phyloP scores from a whole-genome alignment of 306 rosid species.

The Bauhinia variegata region DNA sequence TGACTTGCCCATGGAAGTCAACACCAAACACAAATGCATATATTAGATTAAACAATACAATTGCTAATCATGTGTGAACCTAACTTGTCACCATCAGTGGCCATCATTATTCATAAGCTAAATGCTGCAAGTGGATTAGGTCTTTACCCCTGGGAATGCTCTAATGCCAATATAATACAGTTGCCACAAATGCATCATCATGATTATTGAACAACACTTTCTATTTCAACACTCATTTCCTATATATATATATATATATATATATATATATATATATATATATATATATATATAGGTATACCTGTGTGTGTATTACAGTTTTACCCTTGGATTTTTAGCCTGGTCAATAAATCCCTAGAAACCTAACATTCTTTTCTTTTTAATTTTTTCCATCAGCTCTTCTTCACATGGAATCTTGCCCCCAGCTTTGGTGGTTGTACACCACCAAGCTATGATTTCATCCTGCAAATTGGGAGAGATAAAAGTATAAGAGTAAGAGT shows the following conservation, averaged over 20 bases:
- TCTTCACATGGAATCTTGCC: slow-evolving; percentile 57
- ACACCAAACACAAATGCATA: no score
- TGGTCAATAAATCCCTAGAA: slow-evolving; percentile 40
- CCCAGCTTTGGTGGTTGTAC: slow-evolving; percentile 47
- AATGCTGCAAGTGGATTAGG: not conserved
- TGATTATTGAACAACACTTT: not conserved
- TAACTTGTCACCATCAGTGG: no score
- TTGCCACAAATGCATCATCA: not conserved
- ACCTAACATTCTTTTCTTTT: slow-evolving; percentile 61
- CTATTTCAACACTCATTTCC: no score
- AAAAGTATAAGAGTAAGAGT: slow-evolving; percentile 20
- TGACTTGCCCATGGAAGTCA: no score
- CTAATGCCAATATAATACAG: no score
- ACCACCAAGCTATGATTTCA: slow-evolving; percentile 93
- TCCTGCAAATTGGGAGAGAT: slow-evolving; percentile 58
- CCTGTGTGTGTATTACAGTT: no score
- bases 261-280: no score
- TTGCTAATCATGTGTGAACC: no score
- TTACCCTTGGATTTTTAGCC: not conserved
- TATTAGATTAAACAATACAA: no score
- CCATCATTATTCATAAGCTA: no score
- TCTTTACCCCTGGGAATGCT: not conserved
- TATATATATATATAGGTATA: no score
- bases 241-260: no score
- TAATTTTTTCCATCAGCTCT: slow-evolving; percentile 55